Percentiles rank a stretch among this genome's conserved stretches.
These are phyloP conservation scores for Penicillium sp. DNA, from an alignment of 2,329 filamentous ascomycete genomes.

Conservation along the genomic window DNA sequence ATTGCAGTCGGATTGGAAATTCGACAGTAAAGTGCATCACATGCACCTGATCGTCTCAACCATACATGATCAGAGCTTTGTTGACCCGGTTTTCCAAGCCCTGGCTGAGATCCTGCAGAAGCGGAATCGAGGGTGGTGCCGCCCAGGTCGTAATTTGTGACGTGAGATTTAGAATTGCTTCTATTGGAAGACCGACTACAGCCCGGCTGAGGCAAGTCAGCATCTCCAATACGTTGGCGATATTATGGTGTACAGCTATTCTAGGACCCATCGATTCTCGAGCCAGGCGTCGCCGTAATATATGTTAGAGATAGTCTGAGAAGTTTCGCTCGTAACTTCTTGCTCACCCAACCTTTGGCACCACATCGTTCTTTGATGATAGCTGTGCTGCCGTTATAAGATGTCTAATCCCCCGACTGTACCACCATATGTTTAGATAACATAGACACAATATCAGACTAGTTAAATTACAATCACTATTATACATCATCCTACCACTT, in stretches of 20 bases:
- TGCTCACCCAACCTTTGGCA: slow-evolving; percentile 74
- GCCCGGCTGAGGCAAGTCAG: slow-evolving; percentile 28
- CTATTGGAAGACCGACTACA: slow-evolving; percentile 22
- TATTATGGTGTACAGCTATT: too few relatives aligned
- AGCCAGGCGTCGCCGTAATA: slow-evolving; percentile 55
- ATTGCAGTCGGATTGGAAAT: slow-evolving; percentile 13
- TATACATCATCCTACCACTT: too few relatives aligned
- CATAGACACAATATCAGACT: too few relatives aligned
- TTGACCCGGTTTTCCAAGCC: slow-evolving; percentile 11
- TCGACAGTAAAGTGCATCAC: slow-evolving; percentile 23
- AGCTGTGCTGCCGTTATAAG: slow-evolving; percentile 58
- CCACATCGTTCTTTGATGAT: slow-evolving; percentile 68
- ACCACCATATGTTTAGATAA: slow-evolving; percentile 60
- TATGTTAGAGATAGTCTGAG: slow-evolving; percentile 68
- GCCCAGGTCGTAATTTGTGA: slow-evolving; percentile 29
- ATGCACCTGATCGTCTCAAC: slow-evolving; percentile 27
- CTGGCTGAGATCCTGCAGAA: slow-evolving; percentile 34
- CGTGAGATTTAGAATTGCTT: slow-evolving; percentile 34
- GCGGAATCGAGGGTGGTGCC: slow-evolving; percentile 27
- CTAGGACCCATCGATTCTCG: slow-evolving; percentile 10
- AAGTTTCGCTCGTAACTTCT: slow-evolving; percentile 73
- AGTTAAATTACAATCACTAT: too few relatives aligned
- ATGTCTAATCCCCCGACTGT: slow-evolving; percentile 76
- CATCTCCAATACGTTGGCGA: slow-evolving; percentile 23
- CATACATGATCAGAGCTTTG: slow-evolving; percentile 30